Evolutionary conservation across 495 filamentous ascomycete genomes (phyloP).

Genomic region (Aspergillus affinis): DNA sequence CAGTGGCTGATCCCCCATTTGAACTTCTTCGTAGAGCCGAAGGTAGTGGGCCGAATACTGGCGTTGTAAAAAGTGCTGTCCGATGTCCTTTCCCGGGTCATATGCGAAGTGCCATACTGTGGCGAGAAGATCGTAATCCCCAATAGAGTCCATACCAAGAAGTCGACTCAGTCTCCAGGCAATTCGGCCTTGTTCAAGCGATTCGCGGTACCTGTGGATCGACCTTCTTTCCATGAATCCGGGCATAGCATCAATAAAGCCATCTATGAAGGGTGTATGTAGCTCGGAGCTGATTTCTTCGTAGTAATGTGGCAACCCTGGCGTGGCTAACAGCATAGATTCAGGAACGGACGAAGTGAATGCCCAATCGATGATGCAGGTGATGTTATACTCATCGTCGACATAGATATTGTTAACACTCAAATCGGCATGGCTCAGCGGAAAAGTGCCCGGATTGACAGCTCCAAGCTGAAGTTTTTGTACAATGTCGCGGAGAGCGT

Average conservation of each 20-base stretch:
- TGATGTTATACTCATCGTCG: conserved; percentile 37
- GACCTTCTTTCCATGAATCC: conserved; percentile 9
- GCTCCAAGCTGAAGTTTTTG: conserved; percentile 16
- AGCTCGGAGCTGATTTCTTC: conserved; percentile 23
- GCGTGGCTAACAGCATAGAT: conserved; percentile 23
- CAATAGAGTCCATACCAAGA: conserved; percentile 21
- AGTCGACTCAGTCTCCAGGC: conserved; percentile 25
- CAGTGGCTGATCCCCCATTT: no score
- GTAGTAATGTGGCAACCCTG: conserved; percentile 28
- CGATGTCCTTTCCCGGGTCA: conserved; percentile 14
- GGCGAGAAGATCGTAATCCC: conserved; percentile 20
- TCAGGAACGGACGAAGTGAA: conserved; percentile 27
- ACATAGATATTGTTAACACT: conserved; percentile 37
- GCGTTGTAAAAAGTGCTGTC: no score
- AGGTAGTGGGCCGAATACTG: no score
- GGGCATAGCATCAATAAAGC: conserved; percentile 17
- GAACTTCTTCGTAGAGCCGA: no score
- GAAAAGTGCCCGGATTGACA: conserved; percentile 17
- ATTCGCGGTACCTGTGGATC: conserved; percentile 17
- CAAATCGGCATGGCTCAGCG: conserved; percentile 19
- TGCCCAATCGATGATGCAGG: conserved; percentile 38
- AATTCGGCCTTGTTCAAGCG: conserved; percentile 13
- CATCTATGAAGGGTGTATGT: conserved; percentile 7
- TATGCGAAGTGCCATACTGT: conserved; percentile 16
- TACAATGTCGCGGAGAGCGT: conserved; percentile 29